These are phyloP conservation scores for Cubamyces sp. DNA, from an alignment of 768 basidiomycete genomes.

Conservation along the genomic window DNA sequence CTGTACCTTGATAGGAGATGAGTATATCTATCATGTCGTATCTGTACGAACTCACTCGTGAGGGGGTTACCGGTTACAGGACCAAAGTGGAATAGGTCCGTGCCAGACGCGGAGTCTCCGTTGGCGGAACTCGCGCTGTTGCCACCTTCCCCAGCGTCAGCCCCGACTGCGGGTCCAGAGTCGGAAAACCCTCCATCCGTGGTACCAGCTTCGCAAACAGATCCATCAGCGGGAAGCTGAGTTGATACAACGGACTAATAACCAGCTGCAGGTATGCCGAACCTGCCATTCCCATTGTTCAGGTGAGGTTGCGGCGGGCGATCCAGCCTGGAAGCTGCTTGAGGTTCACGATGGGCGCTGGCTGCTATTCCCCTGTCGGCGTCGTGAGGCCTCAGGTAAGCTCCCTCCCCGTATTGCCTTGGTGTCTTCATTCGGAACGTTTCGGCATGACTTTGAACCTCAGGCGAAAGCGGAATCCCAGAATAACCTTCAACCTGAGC, in stretches of 20 bases:
- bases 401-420: background rate
- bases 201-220: background rate
- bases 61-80: background rate
- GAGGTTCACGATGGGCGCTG: background rate
- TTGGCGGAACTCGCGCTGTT: slow-evolving; percentile 3
- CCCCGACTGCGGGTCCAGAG: slow-evolving; percentile 11
- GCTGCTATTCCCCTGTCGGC: background rate
- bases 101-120: slow-evolving; percentile 3
- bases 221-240: background rate
- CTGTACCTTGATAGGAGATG: background rate
- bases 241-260: background rate
- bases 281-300: background rate
- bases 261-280: too few relatives aligned
- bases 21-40: too few relatives aligned
- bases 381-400: background rate
- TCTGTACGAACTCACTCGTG: background rate
- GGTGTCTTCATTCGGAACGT: background rate
- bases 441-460: background rate
- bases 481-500: background rate
- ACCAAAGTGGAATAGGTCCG: background rate
- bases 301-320: background rate
- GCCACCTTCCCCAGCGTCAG: slow-evolving; percentile 13
- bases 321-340: background rate
- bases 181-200: slow-evolving; percentile 17
- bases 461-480: background rate